Evolutionary conservation across 192 early-diverging fungal genomes (phyloP).

Genomic region (Podila epicladia): DNA sequence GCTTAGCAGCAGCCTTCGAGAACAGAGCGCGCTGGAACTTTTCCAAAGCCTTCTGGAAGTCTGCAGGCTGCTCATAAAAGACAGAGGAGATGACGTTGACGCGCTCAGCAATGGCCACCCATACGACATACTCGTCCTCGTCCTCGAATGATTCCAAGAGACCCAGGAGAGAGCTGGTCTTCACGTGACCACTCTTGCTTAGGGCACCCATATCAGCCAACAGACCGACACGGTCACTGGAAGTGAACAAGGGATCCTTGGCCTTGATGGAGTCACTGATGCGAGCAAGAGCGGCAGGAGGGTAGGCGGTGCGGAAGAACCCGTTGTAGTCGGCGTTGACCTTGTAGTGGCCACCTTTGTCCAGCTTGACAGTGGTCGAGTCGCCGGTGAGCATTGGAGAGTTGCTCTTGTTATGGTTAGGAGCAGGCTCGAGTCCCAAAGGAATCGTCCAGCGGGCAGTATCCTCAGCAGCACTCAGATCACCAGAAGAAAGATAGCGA

Average conservation of each 20-base stretch:
- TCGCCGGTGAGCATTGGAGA: slow-evolving; percentile 58
- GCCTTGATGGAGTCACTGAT: slow-evolving; percentile 65
- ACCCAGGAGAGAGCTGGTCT: slow-evolving; percentile 79
- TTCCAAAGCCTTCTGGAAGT: slow-evolving; percentile 69
- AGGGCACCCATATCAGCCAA: slow-evolving; percentile 86
- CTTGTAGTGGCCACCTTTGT: slow-evolving; percentile 75
- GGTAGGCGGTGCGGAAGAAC: slow-evolving; percentile 89
- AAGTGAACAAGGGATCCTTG: slow-evolving; percentile 65
- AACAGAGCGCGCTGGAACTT: slow-evolving; percentile 78
- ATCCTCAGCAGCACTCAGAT: slow-evolving; percentile 81
- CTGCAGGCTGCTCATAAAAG: slow-evolving; percentile 73
- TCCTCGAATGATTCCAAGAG: slow-evolving; percentile 75
- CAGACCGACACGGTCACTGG: slow-evolving; percentile 83
- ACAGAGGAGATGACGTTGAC: slow-evolving; percentile 67
- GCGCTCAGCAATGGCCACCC: slow-evolving; percentile 70
- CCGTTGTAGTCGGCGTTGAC: slow-evolving; percentile 85
- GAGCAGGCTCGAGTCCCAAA: slow-evolving; percentile 60
- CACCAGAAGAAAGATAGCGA: slow-evolving; percentile 88
- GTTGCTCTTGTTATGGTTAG: slow-evolving; percentile 14
- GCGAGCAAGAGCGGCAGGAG: slow-evolving; percentile 57
- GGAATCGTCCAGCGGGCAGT: slow-evolving; percentile 88
- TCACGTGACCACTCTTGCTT: slow-evolving; percentile 78
- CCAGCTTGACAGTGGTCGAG: slow-evolving; percentile 59
- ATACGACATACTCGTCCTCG: slow-evolving; percentile 87
- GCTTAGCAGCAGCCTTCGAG: slow-evolving; percentile 70